phyloP scores from a whole-genome alignment of 2,329 filamentous ascomycete species.

The Fusarium liriodendri region DNA sequence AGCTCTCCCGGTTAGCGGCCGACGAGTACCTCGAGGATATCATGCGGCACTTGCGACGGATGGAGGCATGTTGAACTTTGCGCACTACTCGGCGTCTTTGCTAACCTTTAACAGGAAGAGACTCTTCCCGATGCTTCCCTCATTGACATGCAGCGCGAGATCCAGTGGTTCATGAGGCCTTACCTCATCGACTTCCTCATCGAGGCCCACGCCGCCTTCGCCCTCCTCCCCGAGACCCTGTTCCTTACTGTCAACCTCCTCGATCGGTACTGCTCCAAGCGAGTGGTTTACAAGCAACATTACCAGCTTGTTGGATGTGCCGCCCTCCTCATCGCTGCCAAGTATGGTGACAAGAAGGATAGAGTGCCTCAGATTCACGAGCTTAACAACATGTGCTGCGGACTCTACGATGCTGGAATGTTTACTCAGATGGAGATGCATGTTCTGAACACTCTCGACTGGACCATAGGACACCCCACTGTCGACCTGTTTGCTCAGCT shows the following conservation, averaged over 20 bases:
- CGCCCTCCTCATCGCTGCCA: slow-evolving; percentile 94
- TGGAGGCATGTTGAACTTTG: slow-evolving; percentile 75
- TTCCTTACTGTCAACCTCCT: slow-evolving; percentile 97
- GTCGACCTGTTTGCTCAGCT: slow-evolving; percentile 94
- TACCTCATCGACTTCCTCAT: slow-evolving; percentile 98
- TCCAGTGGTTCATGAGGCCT: slow-evolving; percentile 99
- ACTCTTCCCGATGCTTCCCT: slow-evolving; percentile 96
- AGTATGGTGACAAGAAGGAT: slow-evolving; percentile 99
- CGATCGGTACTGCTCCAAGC: slow-evolving; percentile 96
- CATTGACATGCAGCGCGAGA: slow-evolving; percentile 99
- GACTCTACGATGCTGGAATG: slow-evolving; percentile 98
- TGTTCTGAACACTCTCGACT: slow-evolving; percentile 95
- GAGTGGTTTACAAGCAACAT: slow-evolving; percentile 98
- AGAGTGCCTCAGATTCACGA: slow-evolving; percentile 97
- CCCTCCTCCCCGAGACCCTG: slow-evolving; percentile 91
- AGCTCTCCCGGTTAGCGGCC: slow-evolving; percentile 84
- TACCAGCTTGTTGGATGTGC: slow-evolving; percentile 98
- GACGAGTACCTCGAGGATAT: slow-evolving; percentile 96
- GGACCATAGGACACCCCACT: slow-evolving; percentile 95
- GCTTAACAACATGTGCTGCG: slow-evolving; percentile 99
- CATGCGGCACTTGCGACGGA: slow-evolving; percentile 91
- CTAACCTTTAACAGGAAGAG: slow-evolving; percentile 67
- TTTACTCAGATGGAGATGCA: slow-evolving; percentile 99
- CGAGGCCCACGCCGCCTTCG: slow-evolving; percentile 95
- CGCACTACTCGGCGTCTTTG: background rate